Evolutionary conservation across 2,329 filamentous ascomycete genomes (phyloP).

Genomic region (Diplocarpon mali): DNA sequence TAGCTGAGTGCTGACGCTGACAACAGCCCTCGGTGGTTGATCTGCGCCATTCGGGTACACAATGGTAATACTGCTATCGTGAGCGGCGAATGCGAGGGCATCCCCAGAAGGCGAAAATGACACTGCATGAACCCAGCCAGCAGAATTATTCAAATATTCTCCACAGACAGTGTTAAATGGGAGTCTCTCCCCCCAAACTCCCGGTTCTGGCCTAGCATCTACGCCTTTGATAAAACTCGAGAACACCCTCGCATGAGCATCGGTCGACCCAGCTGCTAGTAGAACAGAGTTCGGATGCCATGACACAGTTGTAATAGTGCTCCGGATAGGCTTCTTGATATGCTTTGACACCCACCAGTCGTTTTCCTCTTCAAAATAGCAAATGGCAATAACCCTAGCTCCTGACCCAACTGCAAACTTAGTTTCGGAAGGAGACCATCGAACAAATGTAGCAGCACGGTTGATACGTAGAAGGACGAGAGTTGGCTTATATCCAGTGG

Average conservation of each 20-base stretch:
- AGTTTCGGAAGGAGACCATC: slow-evolving; percentile 92
- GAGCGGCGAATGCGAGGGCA: slow-evolving; percentile 85
- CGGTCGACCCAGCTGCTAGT: slow-evolving; percentile 88
- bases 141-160: slow-evolving; percentile 90
- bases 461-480: slow-evolving; percentile 95
- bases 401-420: slow-evolving; percentile 98
- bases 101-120: slow-evolving; percentile 88
- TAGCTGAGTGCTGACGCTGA: slow-evolving; percentile 81
- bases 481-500: slow-evolving; percentile 88
- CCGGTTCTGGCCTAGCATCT: slow-evolving; percentile 74
- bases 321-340: slow-evolving; percentile 96
- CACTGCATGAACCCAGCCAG: slow-evolving; percentile 91
- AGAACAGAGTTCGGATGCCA: slow-evolving; percentile 98
- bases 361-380: slow-evolving; percentile 98
- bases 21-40: slow-evolving; percentile 78
- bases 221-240: slow-evolving; percentile 94
- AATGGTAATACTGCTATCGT: slow-evolving; percentile 93
- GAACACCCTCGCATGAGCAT: slow-evolving; percentile 90
- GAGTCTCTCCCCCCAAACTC: slow-evolving; percentile 86
- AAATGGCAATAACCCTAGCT: slow-evolving; percentile 88
- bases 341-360: slow-evolving; percentile 99
- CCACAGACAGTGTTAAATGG: slow-evolving; percentile 98
- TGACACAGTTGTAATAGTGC: slow-evolving; percentile 85
- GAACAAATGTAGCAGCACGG: slow-evolving; percentile 88
- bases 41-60: slow-evolving; percentile 90